Evolutionary conservation across 2,329 filamentous ascomycete species (phyloP), one percentile per base, ranked within the genome.

Genomic region (Cordyceps pruinosa): DNA sequence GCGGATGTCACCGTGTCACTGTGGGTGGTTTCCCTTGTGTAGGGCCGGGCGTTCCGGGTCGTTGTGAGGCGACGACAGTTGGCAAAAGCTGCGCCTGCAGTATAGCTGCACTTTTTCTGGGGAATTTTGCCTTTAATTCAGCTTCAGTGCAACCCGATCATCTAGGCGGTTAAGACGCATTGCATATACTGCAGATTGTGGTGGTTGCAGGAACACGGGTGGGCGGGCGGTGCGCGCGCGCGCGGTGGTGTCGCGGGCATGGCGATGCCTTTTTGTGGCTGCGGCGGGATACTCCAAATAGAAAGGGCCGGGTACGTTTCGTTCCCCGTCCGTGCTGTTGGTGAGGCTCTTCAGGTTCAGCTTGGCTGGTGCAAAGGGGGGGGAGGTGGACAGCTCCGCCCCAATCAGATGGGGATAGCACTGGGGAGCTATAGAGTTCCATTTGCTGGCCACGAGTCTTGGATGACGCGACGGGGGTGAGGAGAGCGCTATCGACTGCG

Each of bases 161-260:
- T 44, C 26, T 25, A n/a, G 5, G 39, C 15, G 37, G 21, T 41
- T 19, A 8, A 28, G 17, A 19, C 26, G 34, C 34, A 39, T 34
- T 41, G 37, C 50, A 52, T 32, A 39, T 32, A 39, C 37, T 52
- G 50, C 50, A 52, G 28, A n/a, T n/a, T n/a, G n/a, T n/a, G n/a
- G 50, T 39, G 13, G n/a, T 25, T 13, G 39, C 19, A 42, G 9
- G 39, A 23, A n/a, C 21, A 8, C 25, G 19, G 13, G 19, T 42
- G 39, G 21, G 39, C 21, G 39, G 19, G 21, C 25, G 39, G 25
- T 25, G 39, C 10, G 21, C 39, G 21, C 30, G 19, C 39, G 39
- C n/a, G 39, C 19, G 39, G 19, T 5, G 19, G 21, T 25, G 19
- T 41, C 37, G 37, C 19, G 39, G 10, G 39, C 39, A 23, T 25